These are phyloP conservation scores for Diaporthe ampelina DNA, from an alignment of 2,329 filamentous ascomycete species.

Conservation along the genomic window DNA sequence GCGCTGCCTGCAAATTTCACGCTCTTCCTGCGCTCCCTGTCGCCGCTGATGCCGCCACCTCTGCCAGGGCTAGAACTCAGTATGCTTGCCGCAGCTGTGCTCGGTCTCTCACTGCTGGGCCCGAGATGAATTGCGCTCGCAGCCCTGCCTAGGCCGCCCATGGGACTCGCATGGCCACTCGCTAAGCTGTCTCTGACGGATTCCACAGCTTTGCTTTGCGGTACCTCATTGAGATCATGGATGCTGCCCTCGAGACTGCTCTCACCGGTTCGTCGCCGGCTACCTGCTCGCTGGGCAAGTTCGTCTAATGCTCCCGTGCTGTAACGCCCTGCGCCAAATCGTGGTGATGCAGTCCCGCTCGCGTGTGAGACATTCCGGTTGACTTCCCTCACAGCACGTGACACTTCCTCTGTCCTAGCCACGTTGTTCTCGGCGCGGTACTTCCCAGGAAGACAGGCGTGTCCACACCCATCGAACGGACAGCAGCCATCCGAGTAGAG, in stretches of 20 bases:
- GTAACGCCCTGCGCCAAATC: conserved; percentile 18
- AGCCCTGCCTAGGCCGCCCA: conserved; percentile 52
- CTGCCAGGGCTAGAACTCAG: conserved; percentile 66
- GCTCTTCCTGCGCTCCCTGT: conserved; percentile 72
- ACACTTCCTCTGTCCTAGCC: conserved; percentile 65
- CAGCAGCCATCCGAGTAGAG: conserved; percentile 69
- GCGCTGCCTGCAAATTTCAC: conserved; percentile 69
- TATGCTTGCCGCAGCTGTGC: conserved; percentile 48
- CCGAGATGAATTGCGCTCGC: conserved; percentile 43
- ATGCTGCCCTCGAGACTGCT: conserved; percentile 49
- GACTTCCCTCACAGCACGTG: conserved; percentile 60
- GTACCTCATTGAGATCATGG: conserved; percentile 66
- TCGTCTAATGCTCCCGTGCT: conserved; percentile 28
- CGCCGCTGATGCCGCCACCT: conserved; percentile 49
- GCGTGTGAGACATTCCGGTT: conserved; percentile 40
- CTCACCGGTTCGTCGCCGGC: conserved; percentile 36
- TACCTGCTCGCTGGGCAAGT: conserved; percentile 13
- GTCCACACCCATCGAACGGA: conserved; percentile 75
- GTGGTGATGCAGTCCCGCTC: conserved; percentile 41
- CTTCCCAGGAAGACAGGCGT: conserved; percentile 71
- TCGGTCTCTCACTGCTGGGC: conserved; percentile 28
- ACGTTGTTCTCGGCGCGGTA: conserved; percentile 65
- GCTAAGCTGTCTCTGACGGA: conserved; percentile 65
- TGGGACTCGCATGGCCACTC: conserved; percentile 9
- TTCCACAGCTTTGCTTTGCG: conserved; percentile 72